Percentiles rank a stretch among this genome's conserved stretches.
Evolutionary conservation across 139 green algal species (phyloP).

Genomic region (Coelastrella sp.): DNA sequence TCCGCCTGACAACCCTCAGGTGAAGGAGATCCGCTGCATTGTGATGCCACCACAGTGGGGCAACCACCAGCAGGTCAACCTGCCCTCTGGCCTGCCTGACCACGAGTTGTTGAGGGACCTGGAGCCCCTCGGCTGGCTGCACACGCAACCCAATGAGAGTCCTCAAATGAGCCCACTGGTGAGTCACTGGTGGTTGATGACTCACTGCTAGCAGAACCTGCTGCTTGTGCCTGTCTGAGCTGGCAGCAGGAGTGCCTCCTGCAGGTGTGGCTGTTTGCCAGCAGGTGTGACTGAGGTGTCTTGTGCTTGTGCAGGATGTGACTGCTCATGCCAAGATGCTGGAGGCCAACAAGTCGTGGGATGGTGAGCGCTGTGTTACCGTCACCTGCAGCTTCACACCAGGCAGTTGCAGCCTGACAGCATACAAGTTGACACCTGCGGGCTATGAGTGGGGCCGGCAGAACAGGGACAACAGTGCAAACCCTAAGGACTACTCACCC

Average conservation of each 20-base stretch:
- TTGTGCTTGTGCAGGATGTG: slow-evolving; percentile 79
- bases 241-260: not conserved
- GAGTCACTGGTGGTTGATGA: not conserved
- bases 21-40: slow-evolving; percentile 81
- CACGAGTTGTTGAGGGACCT: slow-evolving; percentile 97
- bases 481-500: slow-evolving; percentile 88
- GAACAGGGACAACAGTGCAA: slow-evolving; percentile 90
- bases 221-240: not conserved
- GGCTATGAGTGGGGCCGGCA: slow-evolving; percentile 91
- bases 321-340: slow-evolving; percentile 95
- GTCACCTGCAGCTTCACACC: slow-evolving; percentile 98
- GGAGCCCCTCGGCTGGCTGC: slow-evolving; percentile 98
- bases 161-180: slow-evolving; percentile 91
- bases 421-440: slow-evolving; percentile 98
- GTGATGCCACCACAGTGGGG: slow-evolving; percentile 98
- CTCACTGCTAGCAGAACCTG: not conserved
- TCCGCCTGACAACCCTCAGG: slow-evolving; percentile 96
- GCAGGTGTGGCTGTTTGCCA: not conserved
- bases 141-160: slow-evolving; percentile 98
- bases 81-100: slow-evolving; percentile 90
- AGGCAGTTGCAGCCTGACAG: slow-evolving; percentile 93
- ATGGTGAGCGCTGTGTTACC: slow-evolving; percentile 95
- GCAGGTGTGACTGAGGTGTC: not conserved
- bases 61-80: slow-evolving; percentile 94
- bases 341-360: slow-evolving; percentile 94